Evolutionary conservation across 2,329 filamentous ascomycete genomes (phyloP).

Genomic region (Rutstroemia sp.): DNA sequence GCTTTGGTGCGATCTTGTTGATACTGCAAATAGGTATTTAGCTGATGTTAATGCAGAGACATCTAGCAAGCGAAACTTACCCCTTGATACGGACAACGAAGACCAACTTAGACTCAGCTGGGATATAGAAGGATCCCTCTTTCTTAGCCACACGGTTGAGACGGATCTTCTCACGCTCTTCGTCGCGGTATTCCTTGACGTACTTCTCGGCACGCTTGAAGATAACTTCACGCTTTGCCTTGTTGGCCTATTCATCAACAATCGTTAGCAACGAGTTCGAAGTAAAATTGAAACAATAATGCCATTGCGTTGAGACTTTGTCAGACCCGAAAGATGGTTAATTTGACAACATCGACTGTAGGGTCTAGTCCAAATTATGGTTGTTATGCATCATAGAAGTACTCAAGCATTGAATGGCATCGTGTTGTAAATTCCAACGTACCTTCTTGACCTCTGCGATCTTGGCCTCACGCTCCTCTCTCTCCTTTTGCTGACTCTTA

Average conservation of each 20-base stretch:
- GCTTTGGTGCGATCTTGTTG: slow-evolving; percentile 99
- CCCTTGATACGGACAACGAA: slow-evolving; percentile 99
- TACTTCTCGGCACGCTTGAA: slow-evolving; percentile 99
- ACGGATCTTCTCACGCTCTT: slow-evolving; percentile 97
- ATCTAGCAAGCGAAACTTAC: slow-evolving; percentile 37
- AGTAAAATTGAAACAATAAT: slow-evolving; percentile 15
- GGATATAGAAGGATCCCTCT: slow-evolving; percentile 88
- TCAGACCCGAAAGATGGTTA: slow-evolving; percentile 99
- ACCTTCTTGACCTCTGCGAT: slow-evolving; percentile 87
- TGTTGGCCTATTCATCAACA: slow-evolving; percentile 66
- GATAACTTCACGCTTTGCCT: slow-evolving; percentile 97
- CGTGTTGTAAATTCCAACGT: slow-evolving; percentile 17
- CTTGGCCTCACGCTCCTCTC: slow-evolving; percentile 76
- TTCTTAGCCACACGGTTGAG: slow-evolving; percentile 84
- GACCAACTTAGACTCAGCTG: slow-evolving; percentile 91
- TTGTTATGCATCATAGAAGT: slow-evolving; percentile 76
- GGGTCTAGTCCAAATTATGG: slow-evolving; percentile 79
- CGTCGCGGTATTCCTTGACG: slow-evolving; percentile 98
- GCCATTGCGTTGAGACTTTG: slow-evolving; percentile 23
- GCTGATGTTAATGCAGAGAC: slow-evolving; percentile 9
- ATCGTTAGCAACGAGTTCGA: slow-evolving; percentile 31
- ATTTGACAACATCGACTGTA: slow-evolving; percentile 88
- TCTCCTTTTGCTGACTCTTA: slow-evolving; percentile 99
- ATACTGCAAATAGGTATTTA: slow-evolving; percentile 50
- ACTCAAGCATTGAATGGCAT: slow-evolving; percentile 32